Conservation (phyloP, 768 basidiomycete species). For the Tricholoma bakamatsutake region DNA sequence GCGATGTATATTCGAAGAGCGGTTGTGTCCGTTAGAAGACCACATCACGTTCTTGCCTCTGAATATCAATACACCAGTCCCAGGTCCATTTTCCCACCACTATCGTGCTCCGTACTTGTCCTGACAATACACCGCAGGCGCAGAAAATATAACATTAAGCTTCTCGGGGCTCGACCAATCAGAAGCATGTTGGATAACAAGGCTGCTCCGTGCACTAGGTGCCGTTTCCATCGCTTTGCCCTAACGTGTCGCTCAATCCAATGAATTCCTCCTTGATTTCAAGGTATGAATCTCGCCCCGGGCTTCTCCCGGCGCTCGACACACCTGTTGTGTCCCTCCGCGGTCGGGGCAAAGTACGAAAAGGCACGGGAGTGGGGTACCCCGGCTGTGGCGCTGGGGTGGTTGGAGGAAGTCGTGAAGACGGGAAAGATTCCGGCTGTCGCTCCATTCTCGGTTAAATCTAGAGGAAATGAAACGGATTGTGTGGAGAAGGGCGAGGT, state of each 20-base stretch:
- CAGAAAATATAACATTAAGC: slow-evolving; percentile 53
- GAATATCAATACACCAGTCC: slow-evolving; percentile 47
- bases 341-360: slow-evolving; percentile 65
- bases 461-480: neutral
- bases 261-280: neutral
- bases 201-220: slow-evolving; percentile 69
- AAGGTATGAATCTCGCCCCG: slow-evolving; percentile 50
- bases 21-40: slow-evolving; percentile 60
- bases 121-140: slow-evolving; percentile 31
- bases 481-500: neutral
- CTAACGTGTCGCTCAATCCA: neutral
- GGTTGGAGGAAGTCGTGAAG: slow-evolving; percentile 58
- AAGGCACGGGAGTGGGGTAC: slow-evolving; percentile 78
- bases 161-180: slow-evolving; percentile 74
- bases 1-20: slow-evolving; percentile 70
- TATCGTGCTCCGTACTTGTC: neutral
- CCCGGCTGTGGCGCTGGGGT: slow-evolving; percentile 63
- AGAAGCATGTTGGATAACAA: slow-evolving; percentile 57
- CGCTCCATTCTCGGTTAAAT: neutral
- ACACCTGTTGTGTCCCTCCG: slow-evolving; percentile 74
- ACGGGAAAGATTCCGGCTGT: slow-evolving; percentile 42
- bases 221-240: slow-evolving; percentile 11
- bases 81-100: slow-evolving; percentile 32
- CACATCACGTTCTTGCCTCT: slow-evolving; percentile 72
- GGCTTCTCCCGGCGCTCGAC: slow-evolving; percentile 67